Evolutionary conservation across 2,329 filamentous ascomycete species (phyloP), one percentile per base, ranked within the genome.

Genomic region (Trichoderma sp.): DNA sequence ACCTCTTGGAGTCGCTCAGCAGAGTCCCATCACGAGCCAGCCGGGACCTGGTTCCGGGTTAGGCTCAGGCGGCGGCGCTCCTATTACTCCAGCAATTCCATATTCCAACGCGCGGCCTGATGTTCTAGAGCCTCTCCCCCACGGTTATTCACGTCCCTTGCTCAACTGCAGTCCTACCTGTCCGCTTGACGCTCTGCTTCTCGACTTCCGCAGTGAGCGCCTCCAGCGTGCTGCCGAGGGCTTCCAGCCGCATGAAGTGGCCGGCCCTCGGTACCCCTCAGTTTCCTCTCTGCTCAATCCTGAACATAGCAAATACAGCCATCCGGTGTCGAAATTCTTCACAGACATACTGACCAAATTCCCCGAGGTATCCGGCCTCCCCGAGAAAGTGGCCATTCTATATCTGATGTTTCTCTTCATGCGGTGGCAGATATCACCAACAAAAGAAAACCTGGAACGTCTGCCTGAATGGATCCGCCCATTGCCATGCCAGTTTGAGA

Each of bases 371-470:
- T 85, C 84, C 4, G 83, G 82, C n/a, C 82, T 96, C 0, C 92
- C 93, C 0, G 92, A 96, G 77, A 89, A 91, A 71, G 87, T 96
- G 0, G 92, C 90, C 9, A 87, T 92, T 7, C 82, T 96, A 7
- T 96, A 93, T 74, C 80, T 90, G 73, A 96, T 96, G 91, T 96
- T 96, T 76, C 83, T 93, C 39, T 74, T 93, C 68, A 92, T 95
- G 88, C 85, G 89, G 48, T 97, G 93, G 91, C 88, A 92, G 74
- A 90, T 96, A 64, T 86, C 86, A 30, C 92, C 92, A 0, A 91
- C 91, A 0, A 83, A 84, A 67, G 89, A 93, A 70, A 96, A 93
- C 77, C 93, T 90, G 75, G 86, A 92, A 26, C 84, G 90, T 4
- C 78, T 97, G 12, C 92, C 93, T 0, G 81, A 87, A 5, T 96